Evolutionary conservation across 2,329 filamentous ascomycete species (phyloP), one percentile per base, ranked within the genome.

Genomic region (Chrysoporthe deuterocubensis): DNA sequence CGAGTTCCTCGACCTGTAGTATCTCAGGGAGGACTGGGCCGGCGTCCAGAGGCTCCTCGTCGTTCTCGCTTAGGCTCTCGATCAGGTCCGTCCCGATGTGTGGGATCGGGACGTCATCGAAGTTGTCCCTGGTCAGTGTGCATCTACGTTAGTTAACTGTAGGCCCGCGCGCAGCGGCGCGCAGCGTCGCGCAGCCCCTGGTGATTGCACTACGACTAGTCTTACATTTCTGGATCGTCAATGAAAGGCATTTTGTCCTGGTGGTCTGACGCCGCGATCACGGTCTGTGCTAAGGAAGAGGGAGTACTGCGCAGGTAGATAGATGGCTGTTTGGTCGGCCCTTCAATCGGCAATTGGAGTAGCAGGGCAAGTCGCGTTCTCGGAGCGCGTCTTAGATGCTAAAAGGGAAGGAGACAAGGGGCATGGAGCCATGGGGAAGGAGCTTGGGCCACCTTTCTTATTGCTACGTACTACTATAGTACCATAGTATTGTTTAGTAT

Each of bases 161-260:
- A 42, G 21, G 37, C 37, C 9, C 13, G 34, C 50, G 42, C 16
- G 50, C 37, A n/a, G 37, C 32, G 21, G 26, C 16, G 37, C 32
- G 37, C 18, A 16, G 37, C 57, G 1, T 13, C 42, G 37, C 57
- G n/a, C 6, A 44, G 57, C 9, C 4, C 18, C 4, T 14, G 42
- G 21, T 42, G 57, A 26, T 26, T 26, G 26, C 26, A 26, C 26
- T 26, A 26, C 57, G 16, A 56, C 46, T 2, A 21, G 34, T 62
- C 68, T 68, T 68, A 69, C 68, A 67, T 37, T 7, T 67, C 61
- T 11, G 65, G 62, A 26, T 69, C 65, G 34, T 61, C 26, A 21
- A 69, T 32, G 48, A 64, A 64, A 69, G 68, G 66, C 68, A 69
- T 69, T 18, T 44, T 57, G 58, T 64, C 58, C 21, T 59, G 57